A percentile compares a stretch with the other conserved stretches of the same genome.
Conservation (phyloP, 75 land plant species). For the Selaginella tamariscina region DNA sequence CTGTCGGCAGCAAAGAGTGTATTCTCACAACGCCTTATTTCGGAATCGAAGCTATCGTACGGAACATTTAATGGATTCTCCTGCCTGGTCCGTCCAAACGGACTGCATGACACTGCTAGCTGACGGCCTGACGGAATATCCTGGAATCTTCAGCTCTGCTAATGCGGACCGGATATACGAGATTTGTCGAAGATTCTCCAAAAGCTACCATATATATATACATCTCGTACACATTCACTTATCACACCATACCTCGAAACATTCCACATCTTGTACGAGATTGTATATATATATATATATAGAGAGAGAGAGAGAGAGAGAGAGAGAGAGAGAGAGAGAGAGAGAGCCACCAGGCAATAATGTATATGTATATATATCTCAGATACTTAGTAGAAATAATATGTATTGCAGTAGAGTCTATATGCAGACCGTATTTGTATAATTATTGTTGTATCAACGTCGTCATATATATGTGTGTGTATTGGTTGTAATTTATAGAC, state of each 20-base stretch:
- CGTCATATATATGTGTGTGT: too few species aligned
- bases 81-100: conserved; percentile 51
- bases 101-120: conserved; percentile 41
- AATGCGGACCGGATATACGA: conserved; percentile 42
- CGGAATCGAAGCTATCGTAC: conserved; percentile 50
- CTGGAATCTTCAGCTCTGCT: conserved; percentile 45
- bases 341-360: too few species aligned
- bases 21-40: conserved; percentile 52
- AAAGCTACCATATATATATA: conserved; percentile 28
- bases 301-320: too few species aligned
- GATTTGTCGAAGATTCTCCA: conserved; percentile 37
- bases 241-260: background rate
- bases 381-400: too few species aligned
- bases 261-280: background rate
- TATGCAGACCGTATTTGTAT: too few species aligned
- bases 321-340: too few species aligned
- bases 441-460: too few species aligned
- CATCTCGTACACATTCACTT: conserved; percentile 15
- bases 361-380: too few species aligned
- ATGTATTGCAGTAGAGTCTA: too few species aligned
- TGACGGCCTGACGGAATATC: conserved; percentile 36
- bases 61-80: conserved; percentile 43
- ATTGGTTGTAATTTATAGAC: too few species aligned
- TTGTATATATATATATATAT: too few species aligned
- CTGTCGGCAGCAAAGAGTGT: conserved; percentile 41